Evolutionary conservation across 2,329 filamentous ascomycete genomes (phyloP), one percentile per base, ranked within the genome.

Genomic region (Neonectria ditissima): DNA sequence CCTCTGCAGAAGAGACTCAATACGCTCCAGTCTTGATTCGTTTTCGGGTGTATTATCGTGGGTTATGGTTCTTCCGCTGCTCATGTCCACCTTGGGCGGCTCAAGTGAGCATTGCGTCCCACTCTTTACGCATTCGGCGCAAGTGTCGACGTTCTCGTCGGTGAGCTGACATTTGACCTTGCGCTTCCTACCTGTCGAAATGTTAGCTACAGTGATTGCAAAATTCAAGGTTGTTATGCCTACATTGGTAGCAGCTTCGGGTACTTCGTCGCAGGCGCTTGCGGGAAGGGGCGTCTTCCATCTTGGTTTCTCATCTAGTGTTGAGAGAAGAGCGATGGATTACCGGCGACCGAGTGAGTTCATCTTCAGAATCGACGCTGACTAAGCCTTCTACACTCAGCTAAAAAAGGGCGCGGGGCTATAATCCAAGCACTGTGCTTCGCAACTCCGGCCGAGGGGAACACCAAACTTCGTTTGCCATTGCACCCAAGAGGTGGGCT

Each of bases 111-210:
- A 67, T 30, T 43, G 50, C 11, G 52, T 65, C 5, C 59, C 59
- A 4, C 30, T 67, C 52, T 65, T 67, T 6, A 60, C 13, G 52
- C 62, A 67, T 22, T 65, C 58, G 13, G 65, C 62, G 59, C 65
- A 67, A 6, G 48, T 52, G 13, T 62, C 47, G 20, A 65, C 55
- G 26, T 51, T 26, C 52, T 65, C 55, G 10, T 62, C 62, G 28
- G 62, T 65, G 59, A 67, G 65, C 37, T 67, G 65, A 18, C 65
- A 67, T 10, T 65, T 67, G 50, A 67, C 65, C 50, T 67, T 67
- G 47, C 65, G 65, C 47, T 65, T 62, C 57, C 65, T 57, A 30
- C 65, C 65, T 67, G 43, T 9, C 14, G 7, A 16, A 4, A 20
- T 24, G 44, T 64, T 32, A 61, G 57, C 13, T 7, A 7, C 3